phyloP scores from a whole-genome alignment of 2,329 filamentous ascomycete genomes.

The Paecilomyces niveus region DNA sequence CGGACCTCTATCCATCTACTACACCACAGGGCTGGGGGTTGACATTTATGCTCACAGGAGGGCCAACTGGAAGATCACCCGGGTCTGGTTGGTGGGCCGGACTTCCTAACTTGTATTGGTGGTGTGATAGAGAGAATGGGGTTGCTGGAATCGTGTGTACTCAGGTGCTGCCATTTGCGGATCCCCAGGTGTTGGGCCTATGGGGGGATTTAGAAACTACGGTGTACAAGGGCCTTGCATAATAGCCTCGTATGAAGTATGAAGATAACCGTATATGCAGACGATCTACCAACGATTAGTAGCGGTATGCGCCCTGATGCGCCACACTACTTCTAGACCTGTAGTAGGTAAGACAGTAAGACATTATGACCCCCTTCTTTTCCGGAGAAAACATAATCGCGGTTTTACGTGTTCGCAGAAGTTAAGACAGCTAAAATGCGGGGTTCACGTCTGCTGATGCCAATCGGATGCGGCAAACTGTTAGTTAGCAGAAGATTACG shows the following conservation, averaged over 20 bases:
- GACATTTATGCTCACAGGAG: constrained; percentile 49
- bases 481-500: background rate
- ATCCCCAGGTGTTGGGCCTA: constrained; percentile 35
- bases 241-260: background rate
- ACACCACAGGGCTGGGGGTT: constrained; percentile 33
- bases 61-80: constrained; percentile 45
- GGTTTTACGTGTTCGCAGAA: background rate
- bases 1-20: constrained; percentile 15
- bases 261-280: background rate
- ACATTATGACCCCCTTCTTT: too few relatives aligned
- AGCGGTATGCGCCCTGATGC: too few relatives aligned
- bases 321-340: too few relatives aligned
- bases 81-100: constrained; percentile 54
- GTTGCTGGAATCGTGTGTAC: constrained; percentile 47
- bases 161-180: constrained; percentile 47
- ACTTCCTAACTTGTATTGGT: constrained; percentile 56
- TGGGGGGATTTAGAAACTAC: constrained; percentile 35
- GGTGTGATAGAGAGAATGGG: constrained; percentile 54
- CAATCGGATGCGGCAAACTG: background rate
- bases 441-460: background rate
- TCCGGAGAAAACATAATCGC: background rate
- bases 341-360: too few relatives aligned
- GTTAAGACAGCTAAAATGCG: background rate
- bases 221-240: constrained; percentile 26
- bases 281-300: background rate